A percentile compares a stretch with the other conserved stretches of the same genome.
Conservation (phyloP, 441 rosid species). For the Aleurites moluccanus region DNA sequence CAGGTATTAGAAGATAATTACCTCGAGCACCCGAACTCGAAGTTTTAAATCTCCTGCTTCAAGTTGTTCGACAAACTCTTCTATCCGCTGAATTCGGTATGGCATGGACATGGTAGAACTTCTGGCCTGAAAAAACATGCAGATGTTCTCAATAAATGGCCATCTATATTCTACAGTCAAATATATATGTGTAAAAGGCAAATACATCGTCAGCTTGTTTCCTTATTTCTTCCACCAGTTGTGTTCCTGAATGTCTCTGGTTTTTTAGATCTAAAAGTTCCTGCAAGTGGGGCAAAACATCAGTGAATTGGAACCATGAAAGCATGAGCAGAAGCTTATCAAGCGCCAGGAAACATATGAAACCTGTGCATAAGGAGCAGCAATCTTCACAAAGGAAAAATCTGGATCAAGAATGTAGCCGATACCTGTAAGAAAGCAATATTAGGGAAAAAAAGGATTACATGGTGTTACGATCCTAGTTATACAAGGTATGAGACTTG, state of each 20-base stretch:
- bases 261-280: constrained; percentile 76
- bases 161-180: neutral
- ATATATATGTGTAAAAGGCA: neutral
- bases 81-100: constrained; percentile 74
- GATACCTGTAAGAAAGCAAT: constrained; percentile 54
- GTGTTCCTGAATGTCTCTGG: constrained; percentile 52
- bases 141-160: constrained; percentile 6
- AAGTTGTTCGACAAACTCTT: constrained; percentile 85
- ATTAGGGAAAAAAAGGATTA: neutral
- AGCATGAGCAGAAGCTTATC: constrained; percentile 8
- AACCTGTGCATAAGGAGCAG: constrained; percentile 97
- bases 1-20: constrained; percentile 20
- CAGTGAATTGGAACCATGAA: constrained; percentile 10
- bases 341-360: constrained; percentile 10
- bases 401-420: constrained; percentile 82
- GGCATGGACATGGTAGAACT: constrained; percentile 87
- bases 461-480: too few relatives aligned
- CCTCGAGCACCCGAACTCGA: constrained; percentile 96
- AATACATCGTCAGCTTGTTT: constrained; percentile 92
- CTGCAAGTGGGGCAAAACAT: constrained; percentile 40
- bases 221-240: constrained; percentile 69
- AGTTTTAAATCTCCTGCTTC: constrained; percentile 93
- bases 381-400: constrained; percentile 80
- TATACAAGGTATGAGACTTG: too few relatives aligned
- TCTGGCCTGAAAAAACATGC: constrained; percentile 58